phyloP scores from a whole-genome alignment of 2,329 filamentous ascomycete species.

The Hypoxylon sp. region DNA sequence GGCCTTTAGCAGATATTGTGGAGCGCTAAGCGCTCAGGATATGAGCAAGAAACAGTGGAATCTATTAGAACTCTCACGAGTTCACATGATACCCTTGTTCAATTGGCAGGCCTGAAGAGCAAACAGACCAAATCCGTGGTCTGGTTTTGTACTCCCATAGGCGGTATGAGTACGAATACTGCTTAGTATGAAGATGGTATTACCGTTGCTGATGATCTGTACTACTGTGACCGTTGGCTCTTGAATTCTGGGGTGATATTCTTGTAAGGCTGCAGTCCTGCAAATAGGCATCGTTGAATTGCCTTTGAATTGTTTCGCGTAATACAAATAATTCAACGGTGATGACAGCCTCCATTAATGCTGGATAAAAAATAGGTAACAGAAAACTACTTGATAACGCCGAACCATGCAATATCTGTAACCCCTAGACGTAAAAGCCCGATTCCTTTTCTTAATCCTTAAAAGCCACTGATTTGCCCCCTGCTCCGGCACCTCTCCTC shows the following conservation, averaged over 20 bases:
- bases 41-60: constrained; percentile 31
- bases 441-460: constrained; percentile 32
- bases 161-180: constrained; percentile 28
- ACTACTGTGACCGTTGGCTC: neutral
- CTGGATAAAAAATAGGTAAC: constrained; percentile 10
- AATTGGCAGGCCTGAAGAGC: constrained; percentile 41
- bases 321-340: constrained; percentile 2
- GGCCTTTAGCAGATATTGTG: neutral
- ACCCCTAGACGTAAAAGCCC: constrained; percentile 8
- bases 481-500: constrained; percentile 40
- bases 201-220: constrained; percentile 12
- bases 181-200: constrained; percentile 14
- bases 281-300: neutral
- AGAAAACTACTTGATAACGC: constrained; percentile 45
- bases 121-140: constrained; percentile 40
- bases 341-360: constrained; percentile 11
- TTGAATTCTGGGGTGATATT: neutral
- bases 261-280: neutral
- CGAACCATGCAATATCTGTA: constrained; percentile 44
- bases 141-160: constrained; percentile 23
- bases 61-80: constrained; percentile 39
- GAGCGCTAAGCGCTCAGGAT: constrained; percentile 9
- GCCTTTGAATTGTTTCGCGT: constrained; percentile 9
- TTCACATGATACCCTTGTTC: constrained; percentile 44
- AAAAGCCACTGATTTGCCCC: constrained; percentile 53